A percentile compares a stretch with the other conserved stretches of the same genome.
Conservation (phyloP, 2,329 filamentous ascomycete species). For the Aureobasidium sp. region DNA sequence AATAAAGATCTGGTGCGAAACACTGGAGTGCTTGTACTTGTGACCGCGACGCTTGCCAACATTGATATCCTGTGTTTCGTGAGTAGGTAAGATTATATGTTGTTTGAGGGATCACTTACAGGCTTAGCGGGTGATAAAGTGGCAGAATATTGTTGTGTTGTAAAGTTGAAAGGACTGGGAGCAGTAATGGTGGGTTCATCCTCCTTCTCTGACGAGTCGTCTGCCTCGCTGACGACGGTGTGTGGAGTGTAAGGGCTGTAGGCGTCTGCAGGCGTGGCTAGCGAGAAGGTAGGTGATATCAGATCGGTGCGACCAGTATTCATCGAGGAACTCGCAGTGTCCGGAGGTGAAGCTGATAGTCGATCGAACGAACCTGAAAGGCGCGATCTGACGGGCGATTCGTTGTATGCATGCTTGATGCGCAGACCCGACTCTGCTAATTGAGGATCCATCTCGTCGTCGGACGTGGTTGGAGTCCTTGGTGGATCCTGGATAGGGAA, state of each 20-base stretch:
- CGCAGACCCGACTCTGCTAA: slow-evolving; percentile 18
- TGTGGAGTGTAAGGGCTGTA: slow-evolving; percentile 30
- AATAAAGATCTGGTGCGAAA: slow-evolving; percentile 94
- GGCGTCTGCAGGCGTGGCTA: slow-evolving; percentile 18
- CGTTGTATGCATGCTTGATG: slow-evolving; percentile 20
- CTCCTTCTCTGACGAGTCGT: slow-evolving; percentile 21
- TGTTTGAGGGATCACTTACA: slow-evolving; percentile 40
- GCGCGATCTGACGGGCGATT: slow-evolving; percentile 13
- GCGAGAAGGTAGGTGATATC: slow-evolving; percentile 18
- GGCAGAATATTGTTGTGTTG: slow-evolving; percentile 51
- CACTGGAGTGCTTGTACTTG: slow-evolving; percentile 95
- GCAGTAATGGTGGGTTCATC: slow-evolving; percentile 19
- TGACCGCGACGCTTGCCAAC: slow-evolving; percentile 81
- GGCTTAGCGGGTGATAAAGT: slow-evolving; percentile 48
- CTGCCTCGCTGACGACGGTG: slow-evolving; percentile 26
- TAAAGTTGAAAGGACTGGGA: slow-evolving; percentile 83
- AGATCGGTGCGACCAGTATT: slow-evolving; percentile 15
- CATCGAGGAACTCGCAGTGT: slow-evolving; percentile 1
- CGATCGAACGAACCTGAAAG: slow-evolving; percentile 14
- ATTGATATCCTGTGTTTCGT: slow-evolving; percentile 55
- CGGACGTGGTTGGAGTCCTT: slow-evolving; percentile 56
- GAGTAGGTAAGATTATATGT: slow-evolving; percentile 7
- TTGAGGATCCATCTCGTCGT: slow-evolving; percentile 37
- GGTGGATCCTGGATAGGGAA: slow-evolving; percentile 55
- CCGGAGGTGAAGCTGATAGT: slow-evolving; percentile 12